Base-by-base conservation (phyloP, 1,284 basidiomycete genomes). In the Apiotrichum sp. region DNA sequence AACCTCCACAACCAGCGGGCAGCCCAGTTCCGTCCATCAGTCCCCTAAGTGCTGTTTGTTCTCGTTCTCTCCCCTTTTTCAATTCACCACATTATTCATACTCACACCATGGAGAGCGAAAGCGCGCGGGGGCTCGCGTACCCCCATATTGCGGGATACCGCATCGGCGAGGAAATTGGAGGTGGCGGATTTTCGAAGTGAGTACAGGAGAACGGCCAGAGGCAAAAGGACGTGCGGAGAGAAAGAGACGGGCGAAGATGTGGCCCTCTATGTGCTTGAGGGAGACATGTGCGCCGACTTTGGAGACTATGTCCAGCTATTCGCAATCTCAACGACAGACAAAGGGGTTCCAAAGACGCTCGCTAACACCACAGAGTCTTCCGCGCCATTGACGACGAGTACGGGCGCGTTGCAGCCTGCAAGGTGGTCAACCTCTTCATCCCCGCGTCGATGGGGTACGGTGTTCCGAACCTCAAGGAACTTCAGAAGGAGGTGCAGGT, bases 401-500 rank as follows among this genome's bases (percentile, higher is more conserved):
- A 80, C 74, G 14, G 82, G 31, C 46, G 52, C 22, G 64, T 89
- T 2, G 89, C 88, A 1, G 92, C 92, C 16, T 91, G 91, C 80
- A 96, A 95, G 75, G 78, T 93, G 39, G 81, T 93, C 63, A 72
- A 78, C 16, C 77, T 93, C 9, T 71, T 67, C 61, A 63, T 68
- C 51, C 65, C 61, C 35, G 67, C 64, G 43, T 54, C 62, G 1
- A 53, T 64, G 11, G 66, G 67, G 14, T 60, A 65, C 52, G 67
- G 69, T n/a, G 64, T 60, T 6, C 71, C 73, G 3, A 70, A 73
- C 40, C 80, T 87, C 59, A 92, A 91, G 71, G 82, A 82, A n/a
- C 78, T 92, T 14, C 86, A 96, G 59, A 96, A 93, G 71, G 95
- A 98, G 75, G 93, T 97, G 73, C 85, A 89, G 52, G 86, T 98